Conservation (phyloP, 768 basidiomycete genomes). For the Tremella mesenterica region DNA sequence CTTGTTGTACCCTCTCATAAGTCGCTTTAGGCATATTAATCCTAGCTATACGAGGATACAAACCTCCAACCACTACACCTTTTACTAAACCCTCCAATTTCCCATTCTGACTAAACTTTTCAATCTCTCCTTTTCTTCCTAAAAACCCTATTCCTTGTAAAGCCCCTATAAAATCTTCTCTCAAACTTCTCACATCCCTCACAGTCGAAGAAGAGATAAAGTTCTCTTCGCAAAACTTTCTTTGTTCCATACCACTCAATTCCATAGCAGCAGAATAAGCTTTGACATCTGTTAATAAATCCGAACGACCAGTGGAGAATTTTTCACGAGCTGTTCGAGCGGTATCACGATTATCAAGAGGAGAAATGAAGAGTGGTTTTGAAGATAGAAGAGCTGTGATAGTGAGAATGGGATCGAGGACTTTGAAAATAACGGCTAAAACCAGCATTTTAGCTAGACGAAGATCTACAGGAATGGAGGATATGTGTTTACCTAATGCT, state of each 20-base stretch:
- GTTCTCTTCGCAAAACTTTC: conserved; percentile 62
- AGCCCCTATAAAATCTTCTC: conserved; percentile 65
- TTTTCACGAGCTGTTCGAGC: conserved; percentile 57
- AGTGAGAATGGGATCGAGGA: conserved; percentile 68
- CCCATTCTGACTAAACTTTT: conserved; percentile 57
- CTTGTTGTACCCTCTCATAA: conserved; percentile 76
- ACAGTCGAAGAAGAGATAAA: conserved; percentile 68
- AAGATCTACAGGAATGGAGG: conserved; percentile 77
- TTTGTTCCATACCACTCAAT: conserved; percentile 50
- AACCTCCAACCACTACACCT: conserved; percentile 70
- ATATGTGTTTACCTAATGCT: conserved; percentile 62
- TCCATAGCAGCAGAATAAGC: conserved; percentile 55
- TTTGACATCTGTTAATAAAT: conserved; percentile 70
- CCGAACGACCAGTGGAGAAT: conserved; percentile 66
- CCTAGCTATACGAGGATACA: conserved; percentile 74
- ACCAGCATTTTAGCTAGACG: conserved; percentile 90
- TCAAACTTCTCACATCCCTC: conserved; percentile 68
- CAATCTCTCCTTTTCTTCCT: conserved; percentile 7
- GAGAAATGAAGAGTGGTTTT: conserved; percentile 74
- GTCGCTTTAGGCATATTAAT: conserved; percentile 66
- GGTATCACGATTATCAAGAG: conserved; percentile 75
- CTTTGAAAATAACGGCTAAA: conserved; percentile 71
- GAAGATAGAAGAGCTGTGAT: conserved; percentile 75
- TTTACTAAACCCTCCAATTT: conserved; percentile 68
- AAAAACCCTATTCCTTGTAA: conserved; percentile 66